Base-by-base conservation (phyloP, 257 asterid species). In the Primulina eburnea region DNA sequence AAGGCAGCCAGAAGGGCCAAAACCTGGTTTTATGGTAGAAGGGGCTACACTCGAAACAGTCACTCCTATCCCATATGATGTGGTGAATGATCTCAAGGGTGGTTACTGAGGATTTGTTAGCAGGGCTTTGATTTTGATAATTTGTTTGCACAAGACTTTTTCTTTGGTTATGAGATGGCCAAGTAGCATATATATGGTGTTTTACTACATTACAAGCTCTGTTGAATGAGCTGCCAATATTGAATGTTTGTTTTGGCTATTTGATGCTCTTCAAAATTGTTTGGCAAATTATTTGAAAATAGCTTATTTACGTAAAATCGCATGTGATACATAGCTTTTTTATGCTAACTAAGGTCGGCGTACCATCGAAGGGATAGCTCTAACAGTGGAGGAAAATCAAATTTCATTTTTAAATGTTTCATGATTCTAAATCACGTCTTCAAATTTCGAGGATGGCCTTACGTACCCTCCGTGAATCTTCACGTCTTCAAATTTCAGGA, bases 61-160 rank as follows among this genome's bases (percentile, higher is more conserved):
- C 52, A 77, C 81, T 32, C 81, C 81, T 0, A 77, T 77, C 26
- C 81, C 81, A 3, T 77, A 77, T 67, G 81, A 77, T 71, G 81
- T 77, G 37, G 81, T 77, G 32, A 77, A 77, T 32, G 81, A 77
- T 72, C 81, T 77, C 70, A 77, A 77, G 71, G 81, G 81, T 26
- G 81, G 81, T 10, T 77, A 77, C 58, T 77, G 55, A 76, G 61
- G 4, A 38, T 53, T 12, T 8, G 32, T 50, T 56, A 20, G 10
- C 20, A 56, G 32, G 56, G 29, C 26, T 69, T 38, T 69, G 16
- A 18, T 11, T 58, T 35, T 69, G 29, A 40, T 32, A 68, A 9
- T 55, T 28, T 68, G 60, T 47, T 60, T 60, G 62, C 52, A 4
- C 33, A n/a, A 8, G 60, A 70, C 68, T 26, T 37, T 65, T 29